Base-by-base conservation (phyloP, 257 asterid genomes). In the Gentiana dahurica region DNA sequence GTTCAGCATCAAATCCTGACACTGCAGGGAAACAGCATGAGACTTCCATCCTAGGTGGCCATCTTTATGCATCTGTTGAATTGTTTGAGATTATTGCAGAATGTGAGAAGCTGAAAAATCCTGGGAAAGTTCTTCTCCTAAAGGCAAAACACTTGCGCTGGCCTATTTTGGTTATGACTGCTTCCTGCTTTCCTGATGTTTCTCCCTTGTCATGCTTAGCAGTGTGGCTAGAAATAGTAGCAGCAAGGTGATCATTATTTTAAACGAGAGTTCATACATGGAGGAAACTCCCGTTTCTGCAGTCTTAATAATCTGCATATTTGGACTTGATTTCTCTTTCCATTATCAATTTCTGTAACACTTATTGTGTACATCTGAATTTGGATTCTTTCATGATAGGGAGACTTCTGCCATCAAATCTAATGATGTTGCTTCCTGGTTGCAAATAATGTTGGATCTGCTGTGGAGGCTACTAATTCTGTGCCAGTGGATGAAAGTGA, bases 161-260 rank as follows among this genome's bases (percentile, higher is more conserved):
- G 98, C 80, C 98, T 34, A 80, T 92, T 71, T 75, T 92, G 85
- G 98, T 97, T 58, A 73, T 89, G 91, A 75, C 88, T 48, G 95
- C 98, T 7, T 84, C 98, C 46, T 87, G 98, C 80, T 92, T 92
- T 78, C 79, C 92, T 34, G 98, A 92, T 63, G 94, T 80, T 60
- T 80, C 95, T 55, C 73, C 89, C 49, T 69, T 92, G 69, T 83
- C 96, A 55, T 92, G 98, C 81, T 77, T 88, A 53, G 78, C 95
- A 33, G 81, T 85, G 71, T 92, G 98, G 98, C 87, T 92, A 71
- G 98, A 92, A 77, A 88, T 88, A 62, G 88, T 95, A 65, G 94
- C 97, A 36, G 98, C 97, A 77, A 87, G 98, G 98, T 92, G 60
- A 54, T 36, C 54, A 57, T 71, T 39, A 12, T 73, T 69, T 65